These are phyloP conservation scores for Kandelia obovata DNA, from an alignment of 345 rosid species.

Conservation along the genomic window DNA sequence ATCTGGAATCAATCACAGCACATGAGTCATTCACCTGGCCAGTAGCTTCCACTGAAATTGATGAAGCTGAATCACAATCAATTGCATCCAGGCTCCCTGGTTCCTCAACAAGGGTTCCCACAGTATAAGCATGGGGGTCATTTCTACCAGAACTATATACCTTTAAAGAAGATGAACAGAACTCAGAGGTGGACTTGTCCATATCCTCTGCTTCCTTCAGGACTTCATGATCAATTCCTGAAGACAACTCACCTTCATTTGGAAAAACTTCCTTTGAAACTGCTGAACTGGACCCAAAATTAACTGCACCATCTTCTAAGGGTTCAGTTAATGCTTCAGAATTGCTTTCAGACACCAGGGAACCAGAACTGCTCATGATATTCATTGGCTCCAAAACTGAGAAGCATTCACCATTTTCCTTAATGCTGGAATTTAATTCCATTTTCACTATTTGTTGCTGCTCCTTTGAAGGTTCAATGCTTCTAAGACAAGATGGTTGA, in stretches of 20 bases:
- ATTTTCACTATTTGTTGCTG: slow-evolving; percentile 23
- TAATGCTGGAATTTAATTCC: slow-evolving; percentile 25
- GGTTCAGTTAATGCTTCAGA: slow-evolving; percentile 10
- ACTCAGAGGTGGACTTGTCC: background rate
- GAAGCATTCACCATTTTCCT: slow-evolving; percentile 28
- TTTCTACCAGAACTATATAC: background rate
- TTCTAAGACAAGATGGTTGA: slow-evolving; percentile 46
- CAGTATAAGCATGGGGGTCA: background rate
- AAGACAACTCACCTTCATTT: slow-evolving; percentile 22
- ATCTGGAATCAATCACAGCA: slow-evolving; percentile 10
- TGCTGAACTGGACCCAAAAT: slow-evolving; percentile 6
- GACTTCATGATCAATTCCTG: slow-evolving; percentile 17
- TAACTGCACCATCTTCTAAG: background rate
- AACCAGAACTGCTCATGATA: slow-evolving; percentile 10
- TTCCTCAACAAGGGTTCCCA: slow-evolving; percentile 4
- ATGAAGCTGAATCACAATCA: slow-evolving; percentile 21
- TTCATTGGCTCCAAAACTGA: slow-evolving; percentile 13
- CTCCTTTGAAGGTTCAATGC: slow-evolving; percentile 37
- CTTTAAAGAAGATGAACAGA: background rate
- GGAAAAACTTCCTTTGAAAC: slow-evolving; percentile 25
- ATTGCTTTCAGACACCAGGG: slow-evolving; percentile 16
- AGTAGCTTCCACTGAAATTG: slow-evolving; percentile 14
- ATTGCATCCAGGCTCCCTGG: background rate
- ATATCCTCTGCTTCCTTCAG: background rate
- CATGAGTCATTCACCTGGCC: slow-evolving; percentile 4